Evolutionary conservation across 495 filamentous ascomycete species (phyloP).

Genomic region (Penicillium lagena): DNA sequence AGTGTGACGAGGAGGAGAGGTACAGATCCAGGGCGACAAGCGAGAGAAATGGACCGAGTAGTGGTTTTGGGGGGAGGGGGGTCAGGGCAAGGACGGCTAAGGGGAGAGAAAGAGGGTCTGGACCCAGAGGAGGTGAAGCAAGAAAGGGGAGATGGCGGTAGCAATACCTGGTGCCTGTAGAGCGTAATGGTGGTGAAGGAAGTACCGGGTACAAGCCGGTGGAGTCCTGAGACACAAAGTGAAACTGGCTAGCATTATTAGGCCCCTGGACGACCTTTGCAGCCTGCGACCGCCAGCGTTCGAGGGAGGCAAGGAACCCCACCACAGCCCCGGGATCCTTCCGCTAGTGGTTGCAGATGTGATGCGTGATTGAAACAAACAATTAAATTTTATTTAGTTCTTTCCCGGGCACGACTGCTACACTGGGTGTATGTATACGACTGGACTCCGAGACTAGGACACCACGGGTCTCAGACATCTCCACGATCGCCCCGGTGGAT

Average conservation of each 20-base stretch:
- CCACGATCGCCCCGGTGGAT: no score
- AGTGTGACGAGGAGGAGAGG: conserved; percentile 22
- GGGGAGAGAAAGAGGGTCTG: conserved; percentile 4
- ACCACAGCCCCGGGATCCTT: not conserved
- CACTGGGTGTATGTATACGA: no score
- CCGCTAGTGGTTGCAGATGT: no score
- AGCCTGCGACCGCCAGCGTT: conserved; percentile 7
- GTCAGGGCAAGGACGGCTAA: no score
- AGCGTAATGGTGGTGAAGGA: conserved; percentile 6
- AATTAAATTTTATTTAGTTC: no score
- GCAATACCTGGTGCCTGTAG: not conserved
- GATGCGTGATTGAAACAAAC: no score
- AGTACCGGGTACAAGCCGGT: conserved; percentile 14
- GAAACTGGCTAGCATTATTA: conserved; percentile 22
- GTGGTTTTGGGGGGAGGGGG: no score
- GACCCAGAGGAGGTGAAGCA: conserved; percentile 1
- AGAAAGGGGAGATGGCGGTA: not conserved
- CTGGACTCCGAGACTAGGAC: no score
- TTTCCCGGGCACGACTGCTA: no score
- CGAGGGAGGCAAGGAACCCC: not conserved
- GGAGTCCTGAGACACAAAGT: conserved; percentile 31
- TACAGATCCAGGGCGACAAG: conserved; percentile 22
- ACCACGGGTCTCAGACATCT: no score
- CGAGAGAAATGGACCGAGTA: conserved; percentile 19
- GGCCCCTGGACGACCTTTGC: no score